Base-by-base conservation (phyloP, 257 asterid species). In the Gynochthodes officinalis region DNA sequence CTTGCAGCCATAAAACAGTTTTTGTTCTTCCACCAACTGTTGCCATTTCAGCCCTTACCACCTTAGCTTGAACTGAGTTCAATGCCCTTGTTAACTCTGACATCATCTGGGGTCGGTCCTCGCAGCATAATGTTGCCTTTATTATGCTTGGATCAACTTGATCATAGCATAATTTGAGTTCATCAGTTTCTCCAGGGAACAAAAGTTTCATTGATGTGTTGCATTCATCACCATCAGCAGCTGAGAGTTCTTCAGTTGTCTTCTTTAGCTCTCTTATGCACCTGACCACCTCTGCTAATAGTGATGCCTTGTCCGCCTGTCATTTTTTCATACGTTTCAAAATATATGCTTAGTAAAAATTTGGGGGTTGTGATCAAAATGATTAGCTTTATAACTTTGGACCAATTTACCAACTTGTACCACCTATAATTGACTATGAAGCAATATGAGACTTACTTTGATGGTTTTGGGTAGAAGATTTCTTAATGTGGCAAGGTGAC, bases 271-370 rank as follows among this genome's bases (percentile, higher is more conserved):
- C 97, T 69, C 77, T 85, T 15, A 90, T 87, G 27, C 94, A 79
- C 11, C 92, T 83, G 62, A 93, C 98, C 9, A 95, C 94, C 69
- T 93, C 98, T 44, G 94, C 96, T 49, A 93, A 88, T 33, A 93
- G 78, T 0, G 98, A 89, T 0, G 98, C 98, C 84, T 93, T 93
- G 86, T 90, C 98, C 37, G 97, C 83, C 98, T 91, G 77, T 62
- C 15, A 73, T 15, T 13, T 33, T 61, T 32, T 21, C 33, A 65
- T 71, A 9, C 21, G 37, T 50, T 69, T 32, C 2, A 13, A 28
- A 2, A 9, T 28, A 58, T 7, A 2, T 37, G 6, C 3, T 37
- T 37, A 37, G 42, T 37, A 37, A 37, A 37, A 37, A 37, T n/a
- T n/a, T n/a, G 6, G 6, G 52, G 52, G 52, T 46, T 46, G 12